Evolutionary conservation across 805 yeast species (phyloP).

Genomic region (Brettanomyces anomalus): DNA sequence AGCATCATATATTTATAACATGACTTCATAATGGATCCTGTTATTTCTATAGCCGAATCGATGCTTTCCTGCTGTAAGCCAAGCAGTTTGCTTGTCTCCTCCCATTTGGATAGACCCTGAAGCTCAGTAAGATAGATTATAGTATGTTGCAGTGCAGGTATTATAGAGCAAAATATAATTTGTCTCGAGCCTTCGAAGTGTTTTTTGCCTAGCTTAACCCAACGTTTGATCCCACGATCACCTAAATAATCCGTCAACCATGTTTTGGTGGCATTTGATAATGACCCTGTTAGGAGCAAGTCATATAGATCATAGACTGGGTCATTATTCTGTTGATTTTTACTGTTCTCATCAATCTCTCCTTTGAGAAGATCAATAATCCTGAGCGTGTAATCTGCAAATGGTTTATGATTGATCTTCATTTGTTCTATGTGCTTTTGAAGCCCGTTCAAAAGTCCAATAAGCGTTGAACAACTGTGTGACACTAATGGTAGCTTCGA

Average conservation of each 20-base stretch:
- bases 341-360: slow-evolving; percentile 21
- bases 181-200: slow-evolving; percentile 44
- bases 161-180: slow-evolving; percentile 36
- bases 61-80: slow-evolving; percentile 13
- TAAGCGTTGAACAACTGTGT: slow-evolving; percentile 26
- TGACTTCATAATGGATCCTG: slow-evolving; percentile 22
- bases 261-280: slow-evolving; percentile 39
- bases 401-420: slow-evolving; percentile 26
- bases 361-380: slow-evolving; percentile 28
- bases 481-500: slow-evolving; percentile 24
- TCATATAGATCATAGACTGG: slow-evolving; percentile 36
- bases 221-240: slow-evolving; percentile 51
- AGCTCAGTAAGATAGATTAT: slow-evolving; percentile 37
- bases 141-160: slow-evolving; percentile 49
- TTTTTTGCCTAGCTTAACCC: slow-evolving; percentile 41
- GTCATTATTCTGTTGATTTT: slow-evolving; percentile 11
- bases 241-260: slow-evolving; percentile 62
- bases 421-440: slow-evolving; percentile 24
- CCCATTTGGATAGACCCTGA: slow-evolving; percentile 33
- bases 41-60: slow-evolving; percentile 11
- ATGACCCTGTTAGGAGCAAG: slow-evolving; percentile 43
- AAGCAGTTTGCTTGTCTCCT: slow-evolving; percentile 12
- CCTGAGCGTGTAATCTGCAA: slow-evolving; percentile 28
- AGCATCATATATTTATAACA: slow-evolving; percentile 32
- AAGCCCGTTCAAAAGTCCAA: slow-evolving; percentile 26